Conservation (phyloP, 306 rosid genomes). For the Cucurbita ficifolia region DNA sequence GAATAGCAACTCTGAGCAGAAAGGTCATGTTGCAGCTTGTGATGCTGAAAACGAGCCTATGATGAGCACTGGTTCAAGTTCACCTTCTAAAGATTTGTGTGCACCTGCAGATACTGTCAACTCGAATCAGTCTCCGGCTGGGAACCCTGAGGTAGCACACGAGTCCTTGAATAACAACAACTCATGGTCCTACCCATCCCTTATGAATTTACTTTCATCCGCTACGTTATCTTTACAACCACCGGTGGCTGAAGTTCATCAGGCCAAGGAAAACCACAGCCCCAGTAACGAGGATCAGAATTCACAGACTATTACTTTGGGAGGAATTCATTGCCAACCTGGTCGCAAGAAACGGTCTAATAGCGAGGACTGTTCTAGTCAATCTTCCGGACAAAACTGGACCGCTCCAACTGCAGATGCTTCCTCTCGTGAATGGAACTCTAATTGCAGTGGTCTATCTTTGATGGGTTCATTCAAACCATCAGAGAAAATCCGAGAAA, state of each 20-base stretch:
- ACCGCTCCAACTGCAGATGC: slow-evolving; percentile 18
- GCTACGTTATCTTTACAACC: slow-evolving; percentile 22
- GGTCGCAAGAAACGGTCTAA: slow-evolving; percentile 44
- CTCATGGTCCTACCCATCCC: slow-evolving; percentile 20
- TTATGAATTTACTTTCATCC: slow-evolving; percentile 25
- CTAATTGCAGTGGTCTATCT: slow-evolving; percentile 25
- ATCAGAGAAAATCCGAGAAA: slow-evolving; percentile 16
- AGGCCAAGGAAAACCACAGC: slow-evolving; percentile 6
- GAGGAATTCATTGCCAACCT: slow-evolving; percentile 31
- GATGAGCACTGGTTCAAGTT: slow-evolving; percentile 26
- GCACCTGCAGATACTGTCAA: slow-evolving; percentile 31
- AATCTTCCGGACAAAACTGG: slow-evolving; percentile 67
- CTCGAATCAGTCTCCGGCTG: slow-evolving; percentile 3
- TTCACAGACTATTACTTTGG: slow-evolving; percentile 25
- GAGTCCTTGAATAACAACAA: slow-evolving; percentile 27
- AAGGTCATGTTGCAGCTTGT: slow-evolving; percentile 19
- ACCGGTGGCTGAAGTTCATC: slow-evolving; percentile 24
- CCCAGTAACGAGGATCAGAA: slow-evolving; percentile 30
- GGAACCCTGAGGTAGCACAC: not conserved
- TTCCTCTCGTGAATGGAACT: slow-evolving; percentile 33
- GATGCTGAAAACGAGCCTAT: slow-evolving; percentile 32
- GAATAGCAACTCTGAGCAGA: slow-evolving; percentile 19
- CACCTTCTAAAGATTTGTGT: slow-evolving; percentile 30
- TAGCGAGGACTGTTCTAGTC: slow-evolving; percentile 57
- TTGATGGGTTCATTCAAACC: slow-evolving; percentile 19